Percentiles rank a stretch among this genome's conserved stretches.
Evolutionary conservation across 2,329 filamentous ascomycete species (phyloP).

Genomic region (Aspergillus fructus): DNA sequence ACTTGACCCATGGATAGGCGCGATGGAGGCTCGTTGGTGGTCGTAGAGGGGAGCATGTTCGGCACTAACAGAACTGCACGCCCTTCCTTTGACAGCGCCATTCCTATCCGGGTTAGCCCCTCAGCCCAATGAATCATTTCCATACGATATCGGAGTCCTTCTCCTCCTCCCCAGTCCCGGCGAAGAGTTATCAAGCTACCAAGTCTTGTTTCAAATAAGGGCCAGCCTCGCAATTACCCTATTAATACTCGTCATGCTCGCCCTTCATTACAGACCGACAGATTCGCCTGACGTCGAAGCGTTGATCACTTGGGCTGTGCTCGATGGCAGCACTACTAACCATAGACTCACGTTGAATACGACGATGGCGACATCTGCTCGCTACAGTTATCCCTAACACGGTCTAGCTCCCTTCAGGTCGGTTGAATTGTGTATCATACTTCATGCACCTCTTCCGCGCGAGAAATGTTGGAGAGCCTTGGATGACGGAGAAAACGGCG

Average conservation of each 20-base stretch:
- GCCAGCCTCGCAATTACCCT: conserved; percentile 1
- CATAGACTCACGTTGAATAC: background rate
- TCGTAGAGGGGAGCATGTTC: background rate
- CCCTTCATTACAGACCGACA: background rate
- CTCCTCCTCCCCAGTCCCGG: background rate
- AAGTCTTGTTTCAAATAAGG: background rate
- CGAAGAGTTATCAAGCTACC: background rate
- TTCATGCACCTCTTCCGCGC: background rate
- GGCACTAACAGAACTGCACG: conserved; percentile 20
- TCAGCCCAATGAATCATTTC: conserved; percentile 15
- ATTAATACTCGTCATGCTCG: conserved; percentile 2
- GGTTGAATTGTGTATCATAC: background rate
- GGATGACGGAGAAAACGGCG: background rate
- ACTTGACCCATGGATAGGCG: conserved; percentile 6
- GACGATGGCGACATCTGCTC: background rate
- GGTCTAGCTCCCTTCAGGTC: too few relatives aligned
- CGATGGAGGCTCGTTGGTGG: conserved; percentile 5
- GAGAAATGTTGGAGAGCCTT: background rate
- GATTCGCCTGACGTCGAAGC: background rate
- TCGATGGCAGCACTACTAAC: background rate
- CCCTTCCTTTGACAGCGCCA: conserved; percentile 34
- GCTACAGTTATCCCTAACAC: background rate
- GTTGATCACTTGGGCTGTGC: background rate
- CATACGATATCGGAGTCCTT: conserved; percentile 10
- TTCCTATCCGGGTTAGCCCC: conserved; percentile 19